These are phyloP conservation scores for Kalaharituber pfeilii DNA, from an alignment of 2,329 filamentous ascomycete species.

Conservation along the genomic window DNA sequence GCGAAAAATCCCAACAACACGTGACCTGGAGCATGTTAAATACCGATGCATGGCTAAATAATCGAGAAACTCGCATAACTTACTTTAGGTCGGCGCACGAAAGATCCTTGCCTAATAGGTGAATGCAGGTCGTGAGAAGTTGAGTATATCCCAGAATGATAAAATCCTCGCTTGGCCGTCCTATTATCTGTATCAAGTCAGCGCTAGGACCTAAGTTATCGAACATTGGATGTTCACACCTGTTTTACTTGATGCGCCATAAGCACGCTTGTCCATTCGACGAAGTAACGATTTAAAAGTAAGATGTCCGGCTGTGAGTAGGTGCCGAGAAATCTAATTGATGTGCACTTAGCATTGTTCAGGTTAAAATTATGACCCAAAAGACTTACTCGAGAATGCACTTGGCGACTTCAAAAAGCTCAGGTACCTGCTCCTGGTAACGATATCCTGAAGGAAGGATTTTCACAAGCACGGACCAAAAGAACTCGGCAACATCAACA, in stretches of 20 bases:
- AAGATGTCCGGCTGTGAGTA: slow-evolving; percentile 7
- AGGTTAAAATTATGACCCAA: no score
- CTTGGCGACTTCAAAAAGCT: slow-evolving; percentile 32
- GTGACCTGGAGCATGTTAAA: neutral
- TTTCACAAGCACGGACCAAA: slow-evolving; percentile 31
- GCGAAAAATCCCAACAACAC: neutral
- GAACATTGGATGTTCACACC: slow-evolving; percentile 3
- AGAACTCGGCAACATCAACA: slow-evolving; percentile 26
- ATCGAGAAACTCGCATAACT: neutral
- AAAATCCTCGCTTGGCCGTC: slow-evolving; percentile 16
- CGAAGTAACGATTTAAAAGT: slow-evolving; percentile 10
- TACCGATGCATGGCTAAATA: neutral
- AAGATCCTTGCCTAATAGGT: neutral
- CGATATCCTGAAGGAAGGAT: slow-evolving; percentile 28
- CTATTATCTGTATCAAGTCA: slow-evolving; percentile 14
- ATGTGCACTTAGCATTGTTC: slow-evolving; percentile 7
- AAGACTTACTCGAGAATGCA: slow-evolving; percentile 29
- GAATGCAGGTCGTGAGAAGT: slow-evolving; percentile 9
- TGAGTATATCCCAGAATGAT: slow-evolving; percentile 15
- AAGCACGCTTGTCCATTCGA: slow-evolving; percentile 14
- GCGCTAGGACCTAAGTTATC: neutral
- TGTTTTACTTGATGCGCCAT: slow-evolving; percentile 12
- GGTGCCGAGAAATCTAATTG: slow-evolving; percentile 11
- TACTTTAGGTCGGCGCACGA: neutral
- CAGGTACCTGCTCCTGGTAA: slow-evolving; percentile 28